Base-by-base conservation (phyloP, 2,329 filamentous ascomycete species). In the Incumbomyces delicatus region DNA sequence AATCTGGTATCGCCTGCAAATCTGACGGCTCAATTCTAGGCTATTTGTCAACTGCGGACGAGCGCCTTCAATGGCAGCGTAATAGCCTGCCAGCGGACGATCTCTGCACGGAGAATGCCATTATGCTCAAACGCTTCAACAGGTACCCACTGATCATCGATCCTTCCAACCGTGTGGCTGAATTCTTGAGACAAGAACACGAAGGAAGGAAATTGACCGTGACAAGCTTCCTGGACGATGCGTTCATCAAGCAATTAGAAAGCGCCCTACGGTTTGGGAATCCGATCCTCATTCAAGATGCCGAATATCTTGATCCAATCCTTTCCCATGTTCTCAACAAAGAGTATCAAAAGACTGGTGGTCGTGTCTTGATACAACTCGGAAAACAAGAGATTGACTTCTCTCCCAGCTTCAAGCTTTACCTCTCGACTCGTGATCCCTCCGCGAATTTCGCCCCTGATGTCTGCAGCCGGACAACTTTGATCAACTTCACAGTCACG, bases 351-450 rank as follows among this genome's bases (percentile, higher is more conserved):
- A 94, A 89, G 71, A 98, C 94, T 22, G 92, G 92, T 57, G 92
- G 92, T 17, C 90, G 92, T 76, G 90, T 96, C 38, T 80, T 98
- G 44, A 98, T 98, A 53, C 92, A 98, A 66, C 85, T 98, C 34
- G 92, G 92, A 60, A 95, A 92, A 67, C 94, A 98, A 66, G 89
- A 98, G 68, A 98, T 98, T 55, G 92, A 98, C 66, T 98, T 98
- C 69, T 98, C 92, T 42, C 90, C 92, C 1, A 81, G 89, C 0
- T 98, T 98, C 76, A 92, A 84, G 69, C 76, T 98, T 29, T 98
- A 94, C 64, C 73, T 98, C 33, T 95, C 90, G 0, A 98, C 94
- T 1, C 78, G 90, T 59, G 92, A 98, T 69, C 94, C 94, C 1
- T 98, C 94, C 35, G 90, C 92, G 20, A 87, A 83, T 6, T 98